These are phyloP conservation scores for Pestalotiopsis fici DNA, from an alignment of 2,329 filamentous ascomycete genomes.

Conservation along the genomic window DNA sequence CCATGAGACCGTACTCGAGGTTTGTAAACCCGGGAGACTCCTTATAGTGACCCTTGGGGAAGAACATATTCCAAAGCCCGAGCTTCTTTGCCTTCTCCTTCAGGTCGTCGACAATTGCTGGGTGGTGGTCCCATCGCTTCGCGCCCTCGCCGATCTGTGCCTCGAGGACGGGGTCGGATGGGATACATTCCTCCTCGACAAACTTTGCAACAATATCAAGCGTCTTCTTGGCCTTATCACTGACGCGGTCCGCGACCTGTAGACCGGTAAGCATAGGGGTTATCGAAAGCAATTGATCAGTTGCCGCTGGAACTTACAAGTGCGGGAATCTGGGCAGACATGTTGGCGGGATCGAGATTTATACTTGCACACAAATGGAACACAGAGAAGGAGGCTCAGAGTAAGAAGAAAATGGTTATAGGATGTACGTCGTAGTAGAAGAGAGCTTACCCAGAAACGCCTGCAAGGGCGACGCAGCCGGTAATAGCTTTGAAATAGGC, in stretches of 20 bases:
- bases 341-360: conserved; percentile 12
- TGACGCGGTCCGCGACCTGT: conserved; percentile 63
- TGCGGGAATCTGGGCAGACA: conserved; percentile 31
- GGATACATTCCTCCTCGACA: conserved; percentile 92
- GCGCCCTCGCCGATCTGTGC: conserved; percentile 79
- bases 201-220: conserved; percentile 92
- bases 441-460: conserved; percentile 3
- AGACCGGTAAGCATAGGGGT: conserved; percentile 11
- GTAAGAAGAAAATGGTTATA: neutral
- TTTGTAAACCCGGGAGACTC: conserved; percentile 94
- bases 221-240: conserved; percentile 80
- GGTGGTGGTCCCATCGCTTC: conserved; percentile 78
- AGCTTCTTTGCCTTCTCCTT: conserved; percentile 81
- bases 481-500: neutral
- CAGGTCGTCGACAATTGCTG: conserved; percentile 81
- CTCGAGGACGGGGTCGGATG: conserved; percentile 77
- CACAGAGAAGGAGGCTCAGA: neutral
- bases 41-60: conserved; percentile 92
- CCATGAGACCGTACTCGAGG: conserved; percentile 97
- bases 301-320: conserved; percentile 20
- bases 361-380: neutral
- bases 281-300: neutral
- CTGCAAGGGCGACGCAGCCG: neutral
- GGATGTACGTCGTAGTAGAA: neutral
- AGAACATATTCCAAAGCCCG: conserved; percentile 97